Evolutionary conservation across 2,329 filamentous ascomycete species (phyloP).

Genomic region (Coniosporium tulheliwenetii): DNA sequence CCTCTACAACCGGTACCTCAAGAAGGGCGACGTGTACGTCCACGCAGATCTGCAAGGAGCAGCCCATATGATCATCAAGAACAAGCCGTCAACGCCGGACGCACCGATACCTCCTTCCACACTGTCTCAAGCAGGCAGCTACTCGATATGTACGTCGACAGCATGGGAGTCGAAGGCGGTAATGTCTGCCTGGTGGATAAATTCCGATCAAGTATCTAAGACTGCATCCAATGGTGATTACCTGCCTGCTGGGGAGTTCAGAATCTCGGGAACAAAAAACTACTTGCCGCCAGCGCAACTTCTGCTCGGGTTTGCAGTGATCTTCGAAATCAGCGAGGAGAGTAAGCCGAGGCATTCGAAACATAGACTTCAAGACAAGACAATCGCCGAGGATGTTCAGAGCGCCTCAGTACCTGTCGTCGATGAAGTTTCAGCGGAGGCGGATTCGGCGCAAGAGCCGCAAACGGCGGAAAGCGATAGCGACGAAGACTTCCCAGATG

Average conservation of each 20-base stretch:
- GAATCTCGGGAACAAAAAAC: slow-evolving; percentile 76
- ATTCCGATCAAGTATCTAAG: slow-evolving; percentile 80
- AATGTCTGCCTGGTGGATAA: slow-evolving; percentile 94
- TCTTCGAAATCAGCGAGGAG: slow-evolving; percentile 80
- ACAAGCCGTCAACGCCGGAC: slow-evolving; percentile 59
- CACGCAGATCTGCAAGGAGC: slow-evolving; percentile 82
- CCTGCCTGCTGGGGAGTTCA: slow-evolving; percentile 62
- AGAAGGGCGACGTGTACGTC: slow-evolving; percentile 81
- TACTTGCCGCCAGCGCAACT: slow-evolving; percentile 77
- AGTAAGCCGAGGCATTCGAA: slow-evolving; percentile 70
- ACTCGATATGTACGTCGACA: slow-evolving; percentile 70
- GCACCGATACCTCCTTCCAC: slow-evolving; percentile 86
- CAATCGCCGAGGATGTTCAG: slow-evolving; percentile 3
- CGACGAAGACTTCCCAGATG: slow-evolving; percentile 27
- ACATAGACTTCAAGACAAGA: slow-evolving; percentile 42
- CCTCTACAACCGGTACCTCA: slow-evolving; percentile 73
- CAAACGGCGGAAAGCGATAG: slow-evolving; percentile 16
- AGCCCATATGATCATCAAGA: slow-evolving; percentile 78
- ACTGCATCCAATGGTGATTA: slow-evolving; percentile 67
- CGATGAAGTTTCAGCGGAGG: slow-evolving; percentile 5
- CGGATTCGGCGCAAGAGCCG: slow-evolving; percentile 11
- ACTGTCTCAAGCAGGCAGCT: slow-evolving; percentile 71
- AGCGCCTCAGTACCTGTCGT: no score
- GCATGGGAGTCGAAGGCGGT: slow-evolving; percentile 95
- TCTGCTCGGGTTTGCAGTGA: slow-evolving; percentile 70